A percentile compares a stretch with the other conserved stretches of the same genome.
phyloP scores from a whole-genome alignment of 331 rosid species.

The Rosa hybrid region DNA sequence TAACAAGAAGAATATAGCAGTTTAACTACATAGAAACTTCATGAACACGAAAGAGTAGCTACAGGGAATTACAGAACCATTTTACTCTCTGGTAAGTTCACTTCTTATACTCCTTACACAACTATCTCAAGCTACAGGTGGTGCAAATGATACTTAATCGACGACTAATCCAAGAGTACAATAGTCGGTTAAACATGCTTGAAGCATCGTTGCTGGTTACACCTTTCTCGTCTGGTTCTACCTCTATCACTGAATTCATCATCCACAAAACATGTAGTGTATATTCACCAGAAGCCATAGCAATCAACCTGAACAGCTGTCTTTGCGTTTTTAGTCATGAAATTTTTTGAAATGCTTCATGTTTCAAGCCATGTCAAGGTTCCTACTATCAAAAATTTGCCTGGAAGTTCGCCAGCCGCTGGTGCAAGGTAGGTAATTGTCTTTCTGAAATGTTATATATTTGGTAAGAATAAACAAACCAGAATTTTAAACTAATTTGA shows the following conservation, averaged over 20 bases:
- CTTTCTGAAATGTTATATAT: constrained; percentile 62
- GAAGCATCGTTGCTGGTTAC: background rate
- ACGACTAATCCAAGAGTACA: background rate
- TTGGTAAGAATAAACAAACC: constrained; percentile 26
- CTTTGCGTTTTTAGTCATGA: background rate
- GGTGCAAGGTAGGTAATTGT: constrained; percentile 88
- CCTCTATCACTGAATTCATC: background rate
- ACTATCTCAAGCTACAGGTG: background rate
- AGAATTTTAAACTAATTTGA: constrained; percentile 17
- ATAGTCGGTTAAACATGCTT: background rate
- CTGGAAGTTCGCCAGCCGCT: constrained; percentile 84
- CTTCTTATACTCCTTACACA: background rate
- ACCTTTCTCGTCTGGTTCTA: background rate
- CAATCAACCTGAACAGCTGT: background rate
- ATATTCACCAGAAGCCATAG: constrained; percentile 20
- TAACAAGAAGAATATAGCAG: background rate
- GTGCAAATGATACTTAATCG: background rate
- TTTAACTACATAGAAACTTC: background rate
- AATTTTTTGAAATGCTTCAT: constrained; percentile 24
- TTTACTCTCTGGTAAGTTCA: background rate
- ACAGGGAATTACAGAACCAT: background rate
- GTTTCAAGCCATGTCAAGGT: constrained; percentile 86
- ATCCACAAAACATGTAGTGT: background rate
- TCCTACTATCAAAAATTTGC: constrained; percentile 79
- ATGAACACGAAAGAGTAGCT: background rate